Evolutionary conservation across 352 stramenopile genomes (phyloP).

Genomic region (Aphanomyces euteiches): DNA sequence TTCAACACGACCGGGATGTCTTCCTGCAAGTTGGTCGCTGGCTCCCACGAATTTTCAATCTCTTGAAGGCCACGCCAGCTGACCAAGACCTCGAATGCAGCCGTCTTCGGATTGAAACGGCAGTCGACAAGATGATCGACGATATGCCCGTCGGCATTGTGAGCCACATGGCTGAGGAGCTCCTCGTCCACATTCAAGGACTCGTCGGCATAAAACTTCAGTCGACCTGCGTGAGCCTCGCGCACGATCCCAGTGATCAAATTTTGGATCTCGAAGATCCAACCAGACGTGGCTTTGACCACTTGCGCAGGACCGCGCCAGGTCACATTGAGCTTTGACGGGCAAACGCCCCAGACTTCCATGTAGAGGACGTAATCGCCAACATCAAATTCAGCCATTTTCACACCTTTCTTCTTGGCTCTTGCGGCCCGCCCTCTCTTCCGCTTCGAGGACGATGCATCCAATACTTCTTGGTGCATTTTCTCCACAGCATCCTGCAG

Average conservation of each 20-base stretch:
- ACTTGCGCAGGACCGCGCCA: constrained; percentile 3
- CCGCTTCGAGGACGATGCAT: not conserved
- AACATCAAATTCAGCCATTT: constrained; percentile 2
- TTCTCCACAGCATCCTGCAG: not conserved
- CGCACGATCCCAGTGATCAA: constrained; percentile 1
- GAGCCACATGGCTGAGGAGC: constrained; percentile 6
- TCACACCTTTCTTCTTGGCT: not conserved
- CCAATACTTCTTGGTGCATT: not conserved
- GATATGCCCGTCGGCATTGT: constrained; percentile 10
- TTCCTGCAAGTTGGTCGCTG: constrained; percentile 23
- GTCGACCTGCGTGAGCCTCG: not conserved
- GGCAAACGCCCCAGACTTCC: not conserved
- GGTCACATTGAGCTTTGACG: not conserved
- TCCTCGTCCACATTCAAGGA: constrained; percentile 14
- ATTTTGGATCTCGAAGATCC: constrained; percentile 11
- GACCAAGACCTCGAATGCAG: constrained; percentile 1
- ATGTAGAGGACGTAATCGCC: constrained; percentile 4
- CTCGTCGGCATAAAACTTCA: constrained; percentile 24
- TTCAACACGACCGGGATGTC: constrained; percentile 21
- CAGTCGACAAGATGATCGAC: constrained; percentile 8
- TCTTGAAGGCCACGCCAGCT: constrained; percentile 28
- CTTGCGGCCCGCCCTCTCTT: not conserved
- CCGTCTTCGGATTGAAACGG: not conserved
- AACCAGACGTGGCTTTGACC: not conserved
- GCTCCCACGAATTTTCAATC: constrained; percentile 30